Evolutionary conservation across 225 moss, liverwort and hornwort genomes (phyloP).

Genomic region (Takakia lepidozioides): DNA sequence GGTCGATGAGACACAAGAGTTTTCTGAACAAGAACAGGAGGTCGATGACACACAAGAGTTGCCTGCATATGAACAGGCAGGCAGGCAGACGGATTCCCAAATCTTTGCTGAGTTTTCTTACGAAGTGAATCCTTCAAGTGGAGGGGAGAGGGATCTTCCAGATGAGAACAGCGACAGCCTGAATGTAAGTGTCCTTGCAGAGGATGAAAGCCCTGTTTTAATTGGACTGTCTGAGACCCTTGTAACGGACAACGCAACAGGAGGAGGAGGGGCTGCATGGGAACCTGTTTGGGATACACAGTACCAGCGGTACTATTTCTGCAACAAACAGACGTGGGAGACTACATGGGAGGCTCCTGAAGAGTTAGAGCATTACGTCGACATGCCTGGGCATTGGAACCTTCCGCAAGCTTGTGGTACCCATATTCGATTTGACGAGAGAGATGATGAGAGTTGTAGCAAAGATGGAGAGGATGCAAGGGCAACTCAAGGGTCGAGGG

Average conservation of each 20-base stretch:
- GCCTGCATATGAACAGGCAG: constrained; percentile 3
- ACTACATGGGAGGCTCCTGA: constrained; percentile 74
- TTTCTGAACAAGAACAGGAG: constrained; percentile 3
- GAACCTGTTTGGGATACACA: constrained; percentile 69
- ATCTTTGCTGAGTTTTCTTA: too few relatives aligned
- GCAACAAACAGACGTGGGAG: constrained; percentile 43
- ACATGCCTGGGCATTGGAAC: constrained; percentile 10
- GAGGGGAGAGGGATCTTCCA: background rate
- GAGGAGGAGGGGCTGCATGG: constrained; percentile 18
- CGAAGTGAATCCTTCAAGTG: too few relatives aligned
- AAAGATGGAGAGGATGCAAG: constrained; percentile 3
- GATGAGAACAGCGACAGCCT: background rate
- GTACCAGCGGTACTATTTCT: constrained; percentile 69
- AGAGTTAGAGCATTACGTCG: constrained; percentile 26
- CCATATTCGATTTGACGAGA: constrained; percentile 63
- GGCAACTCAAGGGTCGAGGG: constrained; percentile 12
- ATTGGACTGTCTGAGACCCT: constrained; percentile 5
- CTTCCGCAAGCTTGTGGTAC: constrained; percentile 31
- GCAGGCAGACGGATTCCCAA: too few relatives aligned
- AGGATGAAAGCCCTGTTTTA: constrained; percentile 3
- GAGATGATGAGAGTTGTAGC: constrained; percentile 35
- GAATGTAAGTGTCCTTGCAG: background rate
- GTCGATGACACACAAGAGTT: constrained; percentile 5
- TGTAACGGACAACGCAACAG: constrained; percentile 1
- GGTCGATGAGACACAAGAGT: constrained; percentile 6